These are phyloP conservation scores for Termitomyces sp. DNA, from an alignment of 768 basidiomycete species.

Conservation along the genomic window DNA sequence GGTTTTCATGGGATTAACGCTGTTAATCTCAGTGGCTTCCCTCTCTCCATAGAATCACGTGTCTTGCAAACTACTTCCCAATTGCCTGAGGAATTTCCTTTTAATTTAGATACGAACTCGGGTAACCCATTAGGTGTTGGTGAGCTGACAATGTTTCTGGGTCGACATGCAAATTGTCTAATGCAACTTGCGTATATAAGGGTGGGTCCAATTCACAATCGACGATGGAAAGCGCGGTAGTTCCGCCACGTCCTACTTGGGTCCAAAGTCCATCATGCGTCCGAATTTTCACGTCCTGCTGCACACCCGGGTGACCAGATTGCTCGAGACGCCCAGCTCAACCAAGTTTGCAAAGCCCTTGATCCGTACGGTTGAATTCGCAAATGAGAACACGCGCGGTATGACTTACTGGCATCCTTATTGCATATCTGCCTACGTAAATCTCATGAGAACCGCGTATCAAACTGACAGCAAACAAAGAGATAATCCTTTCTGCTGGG, in stretches of 20 bases:
- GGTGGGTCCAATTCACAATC: constrained; percentile 12
- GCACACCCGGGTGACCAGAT: constrained; percentile 18
- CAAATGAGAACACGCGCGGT: not conserved
- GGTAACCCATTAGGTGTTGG: constrained; percentile 37
- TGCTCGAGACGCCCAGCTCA: constrained; percentile 9
- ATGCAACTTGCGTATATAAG: constrained; percentile 1
- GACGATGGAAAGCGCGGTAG: constrained; percentile 10
- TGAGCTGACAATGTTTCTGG: constrained; percentile 13
- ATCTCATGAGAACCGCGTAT: not conserved
- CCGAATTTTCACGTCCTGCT: constrained; percentile 22
- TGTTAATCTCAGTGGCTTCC: constrained; percentile 21
- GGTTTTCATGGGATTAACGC: constrained; percentile 21
- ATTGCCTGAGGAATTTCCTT: constrained; percentile 30
- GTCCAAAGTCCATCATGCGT: constrained; percentile 15
- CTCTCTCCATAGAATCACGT: constrained; percentile 21
- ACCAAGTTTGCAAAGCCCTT: not conserved
- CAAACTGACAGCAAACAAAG: constrained; percentile 11
- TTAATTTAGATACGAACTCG: constrained; percentile 35
- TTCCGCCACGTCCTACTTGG: constrained; percentile 9
- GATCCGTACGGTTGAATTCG: constrained; percentile 3
- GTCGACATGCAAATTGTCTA: not conserved
- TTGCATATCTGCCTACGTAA: not conserved
- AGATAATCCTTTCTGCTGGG: constrained; percentile 20
- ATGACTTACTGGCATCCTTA: not conserved
- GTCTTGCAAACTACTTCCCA: constrained; percentile 29